Base-by-base conservation (phyloP, 1,139 yeast genomes). In the Meyerozyma guilliermondii region DNA sequence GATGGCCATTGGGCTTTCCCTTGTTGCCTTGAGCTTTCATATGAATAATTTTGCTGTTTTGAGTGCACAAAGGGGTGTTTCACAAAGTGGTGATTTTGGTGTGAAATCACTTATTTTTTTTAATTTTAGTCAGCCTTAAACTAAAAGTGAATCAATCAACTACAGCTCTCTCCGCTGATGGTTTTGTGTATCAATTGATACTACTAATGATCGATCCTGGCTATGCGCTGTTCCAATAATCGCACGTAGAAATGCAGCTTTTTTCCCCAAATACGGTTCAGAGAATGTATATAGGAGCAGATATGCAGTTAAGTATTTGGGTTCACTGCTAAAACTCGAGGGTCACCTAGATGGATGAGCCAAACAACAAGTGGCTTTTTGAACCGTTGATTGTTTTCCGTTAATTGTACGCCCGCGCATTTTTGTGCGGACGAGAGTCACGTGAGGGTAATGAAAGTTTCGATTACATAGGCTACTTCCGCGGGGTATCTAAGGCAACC, bases 1-100 rank as follows among this genome's bases (percentile, higher is more conserved):
- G 68, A 43, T 60, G 63, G 38, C 63, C 63, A 49, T 46, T 54
- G 45, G 51, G 54, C 43, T 50, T 52, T 31, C 43, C 49, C 39
- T 59, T 60, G 48, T 45, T 53, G 41, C 46, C 49, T 48, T 59
- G 65, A 39, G 60, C 57, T 47, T 59, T 61, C 65, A 60, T 60
- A 56, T 26, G 28, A 3, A n/a, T 26, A 41, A n/a, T n/a, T 10
- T 26, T 10, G 13, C n/a, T n/a, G 27, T 23, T 23, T 7, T 23
- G 7, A 7, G 27, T 23, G 7, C 28, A n/a, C 28, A 10, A 26
- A 26, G 13, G 13, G 11, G 28, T n/a, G 13, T 5, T 5, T 26
- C 28, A 26, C 28, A 10, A 26, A 7, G 28, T 11, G 28, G 6
- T 6, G 10, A 16, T 29, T n/a, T 4, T 20, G 35, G 23, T 29